These are phyloP conservation scores for Diaporthe caulivora DNA, from an alignment of 2,329 filamentous ascomycete genomes.

Conservation along the genomic window DNA sequence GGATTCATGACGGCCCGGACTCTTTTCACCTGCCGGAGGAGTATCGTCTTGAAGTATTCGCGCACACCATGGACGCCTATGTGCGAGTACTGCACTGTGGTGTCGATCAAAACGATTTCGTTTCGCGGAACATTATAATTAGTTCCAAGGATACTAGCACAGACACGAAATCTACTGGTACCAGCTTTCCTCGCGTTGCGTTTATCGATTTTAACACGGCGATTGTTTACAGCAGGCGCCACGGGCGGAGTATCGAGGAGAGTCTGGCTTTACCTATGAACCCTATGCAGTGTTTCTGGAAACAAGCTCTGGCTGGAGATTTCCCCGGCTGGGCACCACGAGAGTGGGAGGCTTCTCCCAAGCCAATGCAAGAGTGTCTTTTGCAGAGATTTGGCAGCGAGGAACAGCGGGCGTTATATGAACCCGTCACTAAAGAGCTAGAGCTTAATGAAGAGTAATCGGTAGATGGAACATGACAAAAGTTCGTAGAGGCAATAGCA, in stretches of 20 bases:
- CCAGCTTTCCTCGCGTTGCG: background rate
- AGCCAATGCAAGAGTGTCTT: conserved; percentile 7
- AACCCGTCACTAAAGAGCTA: background rate
- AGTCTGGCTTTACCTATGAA: background rate
- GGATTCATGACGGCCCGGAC: background rate
- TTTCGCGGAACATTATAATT: background rate
- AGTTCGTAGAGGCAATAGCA: background rate
- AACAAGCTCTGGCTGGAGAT: background rate
- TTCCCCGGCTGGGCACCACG: background rate
- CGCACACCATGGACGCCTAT: background rate
- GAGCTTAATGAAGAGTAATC: background rate
- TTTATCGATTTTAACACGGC: background rate
- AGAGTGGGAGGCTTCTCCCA: background rate
- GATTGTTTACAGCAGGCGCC: background rate
- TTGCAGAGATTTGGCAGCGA: background rate
- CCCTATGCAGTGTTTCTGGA: conserved; percentile 7
- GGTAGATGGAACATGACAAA: background rate
- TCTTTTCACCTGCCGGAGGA: background rate
- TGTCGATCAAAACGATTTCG: conserved; percentile 1
- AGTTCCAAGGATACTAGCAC: background rate
- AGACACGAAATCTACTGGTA: background rate
- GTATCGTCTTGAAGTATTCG: conserved; percentile 2
- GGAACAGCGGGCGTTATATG: conserved; percentile 4
- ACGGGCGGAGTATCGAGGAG: background rate
- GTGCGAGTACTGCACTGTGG: background rate